Base-by-base conservation (phyloP, 2,329 filamentous ascomycete genomes). In the Paradendryphiella salina region DNA sequence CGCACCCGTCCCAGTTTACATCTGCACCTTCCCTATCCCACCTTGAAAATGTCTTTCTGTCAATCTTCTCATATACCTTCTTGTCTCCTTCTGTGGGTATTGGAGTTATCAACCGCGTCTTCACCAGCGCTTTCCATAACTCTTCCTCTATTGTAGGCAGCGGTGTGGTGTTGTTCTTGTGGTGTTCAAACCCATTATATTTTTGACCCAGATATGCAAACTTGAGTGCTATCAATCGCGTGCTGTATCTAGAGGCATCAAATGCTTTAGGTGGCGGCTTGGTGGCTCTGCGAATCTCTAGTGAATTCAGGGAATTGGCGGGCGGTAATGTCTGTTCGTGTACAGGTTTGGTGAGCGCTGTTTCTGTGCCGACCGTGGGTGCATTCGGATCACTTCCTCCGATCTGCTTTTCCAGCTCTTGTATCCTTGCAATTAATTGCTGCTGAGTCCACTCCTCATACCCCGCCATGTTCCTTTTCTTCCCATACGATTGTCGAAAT, bases 111-210 rank as follows among this genome's bases (percentile, higher is more conserved):
- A 99, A 79, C 45, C 88, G 84, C 4, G 88, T 84, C 73, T 89
- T 93, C 48, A 86, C 85, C 59, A 99, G 76, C 0, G 92, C 94
- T 74, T 92, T 92, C 89, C 91, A 99, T 40, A 99, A 71, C 73
- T 92, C 89, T 74, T 96, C 91, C 73, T 99, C 94, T 56, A 99
- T 88, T 0, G 91, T 92, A 4, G 93, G 86, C 56, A 89, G 72
- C 3, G 84, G 83, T 4, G 85, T 87, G 1, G 72, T 76, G 53
- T 88, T 87, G 60, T 85, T 85, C 52, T 82, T 81, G 67, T 93
- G 87, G 73, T 93, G 89, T 77, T 99, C 94, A 71, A 91, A 95
- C 1, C 94, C 94, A 73, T 94, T 93, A 73, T 97, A 99, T 47
- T 84, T 83, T 70, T 90, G 89, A 38, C 94, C 94, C 29, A 97